phyloP scores from a whole-genome alignment of 768 basidiomycete species.

The Pleurotus cornucopiae region DNA sequence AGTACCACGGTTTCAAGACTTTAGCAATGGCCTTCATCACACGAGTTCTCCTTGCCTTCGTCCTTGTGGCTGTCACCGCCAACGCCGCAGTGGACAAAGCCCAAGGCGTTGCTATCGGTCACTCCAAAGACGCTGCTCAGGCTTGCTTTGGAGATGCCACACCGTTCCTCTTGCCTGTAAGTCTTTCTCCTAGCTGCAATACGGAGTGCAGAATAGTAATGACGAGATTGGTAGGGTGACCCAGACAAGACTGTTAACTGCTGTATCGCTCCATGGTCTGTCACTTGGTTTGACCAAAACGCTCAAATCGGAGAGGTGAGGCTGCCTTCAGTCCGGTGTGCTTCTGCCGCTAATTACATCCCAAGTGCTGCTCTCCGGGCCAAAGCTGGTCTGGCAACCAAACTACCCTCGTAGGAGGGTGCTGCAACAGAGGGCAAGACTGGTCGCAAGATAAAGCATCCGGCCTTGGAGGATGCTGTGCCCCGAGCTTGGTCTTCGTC shows the following conservation, averaged over 20 bases:
- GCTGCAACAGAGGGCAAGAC: background rate
- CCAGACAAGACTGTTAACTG: background rate
- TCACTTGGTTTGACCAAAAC: conserved; percentile 4
- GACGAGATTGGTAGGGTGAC: background rate
- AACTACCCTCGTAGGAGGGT: background rate
- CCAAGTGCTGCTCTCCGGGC: background rate
- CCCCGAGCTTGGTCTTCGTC: background rate
- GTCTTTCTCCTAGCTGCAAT: background rate
- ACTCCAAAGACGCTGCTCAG: background rate
- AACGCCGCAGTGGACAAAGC: background rate
- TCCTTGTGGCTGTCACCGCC: background rate
- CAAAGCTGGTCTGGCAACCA: background rate
- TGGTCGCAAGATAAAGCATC: conserved; percentile 3
- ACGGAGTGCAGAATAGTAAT: background rate
- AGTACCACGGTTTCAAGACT: background rate
- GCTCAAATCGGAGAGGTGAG: background rate
- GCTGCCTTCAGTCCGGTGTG: background rate
- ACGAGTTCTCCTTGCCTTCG: background rate
- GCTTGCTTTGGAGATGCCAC: background rate
- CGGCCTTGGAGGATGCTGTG: background rate
- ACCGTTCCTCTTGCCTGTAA: background rate
- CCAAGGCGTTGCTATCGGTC: background rate
- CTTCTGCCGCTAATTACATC: background rate
- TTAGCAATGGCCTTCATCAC: conserved; percentile 1
- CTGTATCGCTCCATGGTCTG: background rate